Evolutionary conservation across 2,329 filamentous ascomycete genomes (phyloP).

Genomic region (Ascochyta viciae-villosae): DNA sequence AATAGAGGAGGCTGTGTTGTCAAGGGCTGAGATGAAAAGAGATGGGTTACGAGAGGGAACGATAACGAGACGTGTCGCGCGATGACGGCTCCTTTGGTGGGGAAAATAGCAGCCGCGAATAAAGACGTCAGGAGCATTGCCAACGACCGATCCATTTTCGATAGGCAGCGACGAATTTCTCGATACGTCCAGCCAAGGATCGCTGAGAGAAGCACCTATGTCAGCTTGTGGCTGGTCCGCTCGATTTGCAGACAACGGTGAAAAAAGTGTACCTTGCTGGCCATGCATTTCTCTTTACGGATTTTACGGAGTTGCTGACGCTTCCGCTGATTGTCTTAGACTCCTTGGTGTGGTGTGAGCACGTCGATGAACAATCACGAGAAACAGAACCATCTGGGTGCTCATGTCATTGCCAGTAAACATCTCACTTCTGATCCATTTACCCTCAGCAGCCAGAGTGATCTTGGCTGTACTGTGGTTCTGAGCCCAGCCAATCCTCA

Average conservation of each 20-base stretch:
- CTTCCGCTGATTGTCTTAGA: background rate
- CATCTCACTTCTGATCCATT: too few species aligned
- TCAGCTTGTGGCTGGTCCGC: too few species aligned
- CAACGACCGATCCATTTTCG: background rate
- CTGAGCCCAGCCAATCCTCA: too few species aligned
- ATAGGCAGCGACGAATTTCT: background rate
- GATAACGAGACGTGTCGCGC: conserved; percentile 6
- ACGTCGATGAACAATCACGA: background rate
- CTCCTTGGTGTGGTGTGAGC: background rate
- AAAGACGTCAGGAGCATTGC: conserved; percentile 1
- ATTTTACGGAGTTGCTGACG: too few species aligned
- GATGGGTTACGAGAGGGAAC: background rate
- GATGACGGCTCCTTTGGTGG: conserved; percentile 3
- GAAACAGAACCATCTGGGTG: background rate
- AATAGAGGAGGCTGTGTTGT: conserved; percentile 1
- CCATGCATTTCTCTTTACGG: background rate
- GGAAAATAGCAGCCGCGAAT: background rate
- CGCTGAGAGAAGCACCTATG: background rate
- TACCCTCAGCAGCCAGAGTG: too few species aligned
- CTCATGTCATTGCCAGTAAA: too few species aligned
- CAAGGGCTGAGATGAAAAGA: background rate
- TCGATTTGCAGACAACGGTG: too few species aligned
- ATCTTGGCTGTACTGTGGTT: too few species aligned
- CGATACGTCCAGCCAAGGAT: background rate
- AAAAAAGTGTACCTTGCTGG: background rate